phyloP scores from a whole-genome alignment of 306 rosid genomes.

The Benincasa hispida region DNA sequence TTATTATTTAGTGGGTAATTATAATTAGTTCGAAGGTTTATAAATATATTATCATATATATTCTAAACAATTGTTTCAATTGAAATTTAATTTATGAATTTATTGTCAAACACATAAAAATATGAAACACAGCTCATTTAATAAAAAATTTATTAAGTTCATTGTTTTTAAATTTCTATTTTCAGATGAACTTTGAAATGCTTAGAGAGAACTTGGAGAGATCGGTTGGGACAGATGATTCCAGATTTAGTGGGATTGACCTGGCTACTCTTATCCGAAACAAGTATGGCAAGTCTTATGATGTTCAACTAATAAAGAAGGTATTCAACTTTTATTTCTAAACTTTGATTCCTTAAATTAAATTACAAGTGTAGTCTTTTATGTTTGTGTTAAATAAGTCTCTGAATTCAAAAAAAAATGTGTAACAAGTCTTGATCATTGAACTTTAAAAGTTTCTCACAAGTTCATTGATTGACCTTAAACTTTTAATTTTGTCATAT shows the following conservation, averaged over 20 bases:
- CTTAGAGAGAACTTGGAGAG: conserved; percentile 71
- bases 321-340: conserved; percentile 11
- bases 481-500: background rate
- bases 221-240: conserved; percentile 79
- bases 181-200: conserved; percentile 46
- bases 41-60: too few relatives aligned
- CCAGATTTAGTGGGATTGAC: conserved; percentile 76
- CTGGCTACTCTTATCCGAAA: conserved; percentile 89
- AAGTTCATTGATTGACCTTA: background rate
- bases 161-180: too few relatives aligned
- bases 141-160: too few relatives aligned
- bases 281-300: conserved; percentile 89
- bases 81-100: too few relatives aligned
- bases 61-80: too few relatives aligned
- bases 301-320: conserved; percentile 90
- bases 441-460: too few relatives aligned
- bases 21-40: too few relatives aligned
- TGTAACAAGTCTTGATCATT: too few relatives aligned
- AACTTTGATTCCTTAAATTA: background rate
- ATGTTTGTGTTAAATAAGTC: background rate
- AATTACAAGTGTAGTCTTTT: background rate
- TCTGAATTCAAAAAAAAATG: background rate
- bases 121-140: too few relatives aligned
- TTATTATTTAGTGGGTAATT: too few relatives aligned
- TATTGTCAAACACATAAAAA: too few relatives aligned